A percentile compares a stretch with the other conserved stretches of the same genome.
These are phyloP conservation scores for Rhinocladiella similis DNA, from an alignment of 2,329 filamentous ascomycete genomes.

Conservation along the genomic window DNA sequence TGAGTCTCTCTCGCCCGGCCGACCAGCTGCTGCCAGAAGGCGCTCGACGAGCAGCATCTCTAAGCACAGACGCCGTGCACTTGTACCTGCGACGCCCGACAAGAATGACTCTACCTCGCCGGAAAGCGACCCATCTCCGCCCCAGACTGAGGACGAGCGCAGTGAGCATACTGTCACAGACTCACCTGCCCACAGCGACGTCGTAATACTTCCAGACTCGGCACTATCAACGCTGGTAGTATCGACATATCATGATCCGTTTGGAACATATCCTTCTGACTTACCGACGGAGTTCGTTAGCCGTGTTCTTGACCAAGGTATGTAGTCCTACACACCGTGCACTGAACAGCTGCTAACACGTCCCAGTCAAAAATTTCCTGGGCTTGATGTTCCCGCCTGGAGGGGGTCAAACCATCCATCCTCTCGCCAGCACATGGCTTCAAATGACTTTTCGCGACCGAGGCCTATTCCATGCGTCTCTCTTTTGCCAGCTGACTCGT, in stretches of 20 bases:
- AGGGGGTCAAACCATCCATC: slow-evolving; percentile 12
- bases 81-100: slow-evolving; percentile 7
- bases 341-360: not conserved
- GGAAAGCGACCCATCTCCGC: slow-evolving; percentile 11
- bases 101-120: slow-evolving; percentile 9
- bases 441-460: slow-evolving; percentile 20
- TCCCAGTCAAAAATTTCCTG: slow-evolving; percentile 17
- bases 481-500: slow-evolving; percentile 25
- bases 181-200: not conserved
- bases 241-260: slow-evolving; percentile 19
- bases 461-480: slow-evolving; percentile 23
- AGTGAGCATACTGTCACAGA: not conserved
- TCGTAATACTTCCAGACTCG: not conserved
- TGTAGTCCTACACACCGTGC: not conserved
- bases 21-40: slow-evolving; percentile 2
- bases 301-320: slow-evolving; percentile 19
- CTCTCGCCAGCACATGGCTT: slow-evolving; percentile 19
- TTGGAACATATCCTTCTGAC: slow-evolving; percentile 21
- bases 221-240: slow-evolving; percentile 12
- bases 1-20: slow-evolving; percentile 35
- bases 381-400: slow-evolving; percentile 21
- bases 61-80: slow-evolving; percentile 2
- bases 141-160: slow-evolving; percentile 14
- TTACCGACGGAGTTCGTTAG: slow-evolving; percentile 21
- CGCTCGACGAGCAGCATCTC: slow-evolving; percentile 4